These are phyloP conservation scores for Galerina marginata DNA, from an alignment of 768 basidiomycete genomes.

Conservation along the genomic window DNA sequence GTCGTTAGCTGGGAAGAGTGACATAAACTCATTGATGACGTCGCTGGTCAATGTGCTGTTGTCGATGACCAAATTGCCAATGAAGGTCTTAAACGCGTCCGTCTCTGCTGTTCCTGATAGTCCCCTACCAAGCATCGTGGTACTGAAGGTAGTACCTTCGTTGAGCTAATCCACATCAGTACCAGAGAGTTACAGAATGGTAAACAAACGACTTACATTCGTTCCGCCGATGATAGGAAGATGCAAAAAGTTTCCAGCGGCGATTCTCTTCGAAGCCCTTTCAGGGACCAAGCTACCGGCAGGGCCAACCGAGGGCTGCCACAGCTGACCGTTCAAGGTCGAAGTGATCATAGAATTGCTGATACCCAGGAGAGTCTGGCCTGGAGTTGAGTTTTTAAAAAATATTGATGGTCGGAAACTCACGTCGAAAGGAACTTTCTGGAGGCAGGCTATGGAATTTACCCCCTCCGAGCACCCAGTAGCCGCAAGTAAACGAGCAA, in stretches of 20 bases:
- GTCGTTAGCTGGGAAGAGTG: constrained; percentile 54
- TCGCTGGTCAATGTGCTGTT: constrained; percentile 50
- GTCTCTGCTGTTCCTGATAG: constrained; percentile 46
- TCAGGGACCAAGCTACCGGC: constrained; percentile 52
- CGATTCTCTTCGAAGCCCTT: constrained; percentile 50
- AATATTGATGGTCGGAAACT: background rate
- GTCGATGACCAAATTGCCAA: constrained; percentile 55
- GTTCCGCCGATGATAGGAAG: constrained; percentile 62
- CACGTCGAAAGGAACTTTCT: constrained; percentile 50
- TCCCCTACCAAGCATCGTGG: constrained; percentile 41
- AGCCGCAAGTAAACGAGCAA: constrained; percentile 46
- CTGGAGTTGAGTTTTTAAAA: background rate
- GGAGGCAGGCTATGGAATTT: constrained; percentile 49
- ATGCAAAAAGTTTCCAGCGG: constrained; percentile 54
- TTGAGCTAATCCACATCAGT: constrained; percentile 43
- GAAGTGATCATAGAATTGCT: constrained; percentile 50
- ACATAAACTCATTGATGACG: constrained; percentile 43
- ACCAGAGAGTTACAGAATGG: background rate
- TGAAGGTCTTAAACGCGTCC: constrained; percentile 51
- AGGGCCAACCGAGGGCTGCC: constrained; percentile 62
- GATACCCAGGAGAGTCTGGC: constrained; percentile 54
- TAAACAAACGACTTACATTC: constrained; percentile 44
- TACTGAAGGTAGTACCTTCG: constrained; percentile 55
- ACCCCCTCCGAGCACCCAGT: constrained; percentile 51
- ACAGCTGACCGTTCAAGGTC: constrained; percentile 57